phyloP scores from a whole-genome alignment of 495 filamentous ascomycete genomes.

The Penicillium cosmopolitanum region DNA sequence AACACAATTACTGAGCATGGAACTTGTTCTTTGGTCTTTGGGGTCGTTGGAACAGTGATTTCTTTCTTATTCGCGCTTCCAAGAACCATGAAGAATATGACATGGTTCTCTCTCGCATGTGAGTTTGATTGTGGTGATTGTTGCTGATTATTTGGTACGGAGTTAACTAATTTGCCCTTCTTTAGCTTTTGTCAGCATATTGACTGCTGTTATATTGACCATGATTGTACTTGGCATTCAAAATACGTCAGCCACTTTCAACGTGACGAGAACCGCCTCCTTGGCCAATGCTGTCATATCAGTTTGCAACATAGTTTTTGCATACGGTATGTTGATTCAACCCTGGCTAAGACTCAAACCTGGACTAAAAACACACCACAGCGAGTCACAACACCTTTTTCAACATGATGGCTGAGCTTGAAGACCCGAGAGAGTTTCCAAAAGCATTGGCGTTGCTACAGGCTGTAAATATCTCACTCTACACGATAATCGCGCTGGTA shows the following conservation, averaged over 20 bases:
- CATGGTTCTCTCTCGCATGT: slow-evolving; percentile 67
- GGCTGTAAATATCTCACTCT: slow-evolving; percentile 65
- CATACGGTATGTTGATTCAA: slow-evolving; percentile 12
- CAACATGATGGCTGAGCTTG: slow-evolving; percentile 75
- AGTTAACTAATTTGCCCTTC: background rate
- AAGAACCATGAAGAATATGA: slow-evolving; percentile 63
- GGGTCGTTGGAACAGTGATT: slow-evolving; percentile 65
- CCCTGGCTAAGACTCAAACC: background rate
- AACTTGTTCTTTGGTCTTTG: slow-evolving; percentile 72
- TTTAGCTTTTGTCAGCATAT: slow-evolving; percentile 50
- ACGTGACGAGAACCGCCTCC: background rate
- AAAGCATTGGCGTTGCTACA: slow-evolving; percentile 70
- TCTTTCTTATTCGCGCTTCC: slow-evolving; percentile 69
- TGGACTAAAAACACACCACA: background rate
- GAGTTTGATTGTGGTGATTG: slow-evolving; percentile 1
- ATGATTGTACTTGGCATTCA: slow-evolving; percentile 64
- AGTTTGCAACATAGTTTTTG: slow-evolving; percentile 32
- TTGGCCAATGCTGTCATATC: slow-evolving; percentile 7
- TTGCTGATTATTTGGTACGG: background rate
- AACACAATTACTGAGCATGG: slow-evolving; percentile 67
- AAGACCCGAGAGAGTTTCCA: slow-evolving; percentile 65
- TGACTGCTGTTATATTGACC: slow-evolving; percentile 65
- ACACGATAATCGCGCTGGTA: slow-evolving; percentile 51
- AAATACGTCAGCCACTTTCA: background rate
- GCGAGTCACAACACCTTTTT: slow-evolving; percentile 67